Percentiles rank a stretch among this genome's conserved stretches.
Evolutionary conservation across 2,329 filamentous ascomycete genomes (phyloP).

Genomic region (Thermoascus crustaceus): DNA sequence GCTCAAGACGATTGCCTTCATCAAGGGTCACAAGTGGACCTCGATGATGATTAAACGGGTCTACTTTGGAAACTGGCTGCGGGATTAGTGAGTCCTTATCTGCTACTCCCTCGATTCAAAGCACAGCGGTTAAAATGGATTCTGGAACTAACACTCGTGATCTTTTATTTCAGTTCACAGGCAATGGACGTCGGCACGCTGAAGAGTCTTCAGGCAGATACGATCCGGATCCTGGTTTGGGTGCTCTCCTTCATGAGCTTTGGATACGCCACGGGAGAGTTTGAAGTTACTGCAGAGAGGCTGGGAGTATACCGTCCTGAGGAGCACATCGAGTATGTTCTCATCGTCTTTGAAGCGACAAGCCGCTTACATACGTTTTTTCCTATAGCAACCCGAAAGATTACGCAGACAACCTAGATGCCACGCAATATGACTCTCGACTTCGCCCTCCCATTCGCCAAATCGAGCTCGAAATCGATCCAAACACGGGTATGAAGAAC

Average conservation of each 20-base stretch:
- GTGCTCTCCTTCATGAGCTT: slow-evolving; percentile 73
- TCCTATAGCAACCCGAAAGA: slow-evolving; percentile 59
- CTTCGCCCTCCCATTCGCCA: slow-evolving; percentile 70
- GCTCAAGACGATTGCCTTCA: slow-evolving; percentile 66
- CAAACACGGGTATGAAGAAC: slow-evolving; percentile 91
- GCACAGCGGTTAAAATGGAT: too few species aligned
- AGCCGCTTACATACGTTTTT: slow-evolving; percentile 51
- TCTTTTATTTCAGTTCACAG: slow-evolving; percentile 47
- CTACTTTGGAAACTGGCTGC: slow-evolving; percentile 81
- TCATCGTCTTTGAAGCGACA: not conserved
- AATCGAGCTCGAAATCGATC: slow-evolving; percentile 65
- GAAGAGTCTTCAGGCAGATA: slow-evolving; percentile 69
- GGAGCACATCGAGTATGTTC: slow-evolving; percentile 41
- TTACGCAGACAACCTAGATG: slow-evolving; percentile 81
- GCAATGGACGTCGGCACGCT: slow-evolving; percentile 73
- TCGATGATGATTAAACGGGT: slow-evolving; percentile 67
- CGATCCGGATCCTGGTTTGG: slow-evolving; percentile 72
- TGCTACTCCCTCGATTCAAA: too few species aligned
- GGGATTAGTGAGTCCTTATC: slow-evolving; percentile 53
- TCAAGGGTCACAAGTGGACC: slow-evolving; percentile 78
- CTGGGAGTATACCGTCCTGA: slow-evolving; percentile 75
- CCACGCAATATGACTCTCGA: slow-evolving; percentile 64
- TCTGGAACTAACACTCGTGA: not conserved
- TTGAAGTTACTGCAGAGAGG: slow-evolving; percentile 72
- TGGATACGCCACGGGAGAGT: slow-evolving; percentile 78